Percentiles rank a stretch among this genome's conserved stretches.
Conservation (phyloP, 169 alveolate species). For the Eimeria acervulina region DNA sequence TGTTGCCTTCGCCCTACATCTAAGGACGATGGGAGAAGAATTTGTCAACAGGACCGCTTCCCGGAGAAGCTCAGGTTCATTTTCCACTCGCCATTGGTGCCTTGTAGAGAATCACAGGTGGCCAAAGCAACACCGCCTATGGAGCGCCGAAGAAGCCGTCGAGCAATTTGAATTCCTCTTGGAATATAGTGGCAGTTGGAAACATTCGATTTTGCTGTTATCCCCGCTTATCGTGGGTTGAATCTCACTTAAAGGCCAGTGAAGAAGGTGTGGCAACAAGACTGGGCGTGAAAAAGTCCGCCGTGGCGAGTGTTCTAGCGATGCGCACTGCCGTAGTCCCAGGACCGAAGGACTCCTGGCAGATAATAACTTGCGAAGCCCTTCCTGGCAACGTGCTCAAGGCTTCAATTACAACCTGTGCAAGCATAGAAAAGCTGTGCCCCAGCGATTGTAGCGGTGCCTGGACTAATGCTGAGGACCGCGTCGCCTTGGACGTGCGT, state of each 20-base stretch:
- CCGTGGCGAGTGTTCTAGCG: conserved; percentile 64
- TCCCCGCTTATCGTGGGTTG: neutral
- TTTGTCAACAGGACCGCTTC: conserved; percentile 89
- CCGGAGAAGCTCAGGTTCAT: conserved; percentile 84
- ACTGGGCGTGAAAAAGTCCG: conserved; percentile 72
- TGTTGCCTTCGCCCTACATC: conserved; percentile 89
- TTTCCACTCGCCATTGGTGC: conserved; percentile 37
- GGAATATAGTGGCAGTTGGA: neutral
- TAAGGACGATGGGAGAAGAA: conserved; percentile 91
- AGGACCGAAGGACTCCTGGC: conserved; percentile 80
- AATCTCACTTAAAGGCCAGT: conserved; percentile 68
- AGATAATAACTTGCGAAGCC: conserved; percentile 42
- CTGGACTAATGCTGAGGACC: neutral
- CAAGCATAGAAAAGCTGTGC: neutral
- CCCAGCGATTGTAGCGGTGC: neutral
- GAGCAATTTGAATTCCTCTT: neutral
- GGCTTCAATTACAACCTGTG: conserved; percentile 78
- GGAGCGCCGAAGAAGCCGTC: neutral
- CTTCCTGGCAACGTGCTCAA: conserved; percentile 77
- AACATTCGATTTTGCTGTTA: neutral
- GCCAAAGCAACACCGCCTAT: neutral
- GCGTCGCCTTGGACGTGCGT: neutral
- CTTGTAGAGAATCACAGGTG: conserved; percentile 13
- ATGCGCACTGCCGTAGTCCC: conserved; percentile 77
- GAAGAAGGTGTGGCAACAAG: conserved; percentile 56